phyloP scores from a whole-genome alignment of 805 yeast genomes.

The Alloascoidea africana region DNA sequence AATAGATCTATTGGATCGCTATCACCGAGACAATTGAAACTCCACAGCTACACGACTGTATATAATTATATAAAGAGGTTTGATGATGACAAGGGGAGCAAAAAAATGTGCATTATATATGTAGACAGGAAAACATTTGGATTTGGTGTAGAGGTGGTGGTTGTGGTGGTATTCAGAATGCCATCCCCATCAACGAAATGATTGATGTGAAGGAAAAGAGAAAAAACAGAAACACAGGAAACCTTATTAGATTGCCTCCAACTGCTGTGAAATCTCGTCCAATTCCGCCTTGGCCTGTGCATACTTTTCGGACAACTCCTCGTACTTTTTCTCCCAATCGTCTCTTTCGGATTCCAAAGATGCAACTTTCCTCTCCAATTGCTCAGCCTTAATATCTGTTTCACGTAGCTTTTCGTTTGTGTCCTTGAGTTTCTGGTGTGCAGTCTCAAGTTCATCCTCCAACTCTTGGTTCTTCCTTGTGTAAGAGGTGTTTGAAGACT shows the following conservation, averaged over 20 bases:
- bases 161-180: no score
- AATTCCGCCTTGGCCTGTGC: constrained; percentile 79
- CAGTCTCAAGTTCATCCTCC: constrained; percentile 83
- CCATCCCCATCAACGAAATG: no score
- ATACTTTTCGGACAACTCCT: constrained; percentile 74
- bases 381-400: constrained; percentile 92
- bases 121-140: no score
- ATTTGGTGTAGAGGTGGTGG: no score
- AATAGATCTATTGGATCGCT: no score
- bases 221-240: no score
- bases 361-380: constrained; percentile 84
- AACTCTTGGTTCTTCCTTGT: constrained; percentile 78
- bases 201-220: no score
- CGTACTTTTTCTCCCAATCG: constrained; percentile 79
- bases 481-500: constrained; percentile 80
- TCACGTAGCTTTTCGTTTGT: constrained; percentile 90
- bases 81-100: no score
- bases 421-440: constrained; percentile 83
- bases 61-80: no score
- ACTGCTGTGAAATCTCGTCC: constrained; percentile 93
- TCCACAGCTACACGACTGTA: no score
- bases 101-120: no score
- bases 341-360: constrained; percentile 89
- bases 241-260: constrained; percentile 54
- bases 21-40: no score